Evolutionary conservation across 495 filamentous ascomycete genomes (phyloP).

Genomic region (Penicillium arizonense): DNA sequence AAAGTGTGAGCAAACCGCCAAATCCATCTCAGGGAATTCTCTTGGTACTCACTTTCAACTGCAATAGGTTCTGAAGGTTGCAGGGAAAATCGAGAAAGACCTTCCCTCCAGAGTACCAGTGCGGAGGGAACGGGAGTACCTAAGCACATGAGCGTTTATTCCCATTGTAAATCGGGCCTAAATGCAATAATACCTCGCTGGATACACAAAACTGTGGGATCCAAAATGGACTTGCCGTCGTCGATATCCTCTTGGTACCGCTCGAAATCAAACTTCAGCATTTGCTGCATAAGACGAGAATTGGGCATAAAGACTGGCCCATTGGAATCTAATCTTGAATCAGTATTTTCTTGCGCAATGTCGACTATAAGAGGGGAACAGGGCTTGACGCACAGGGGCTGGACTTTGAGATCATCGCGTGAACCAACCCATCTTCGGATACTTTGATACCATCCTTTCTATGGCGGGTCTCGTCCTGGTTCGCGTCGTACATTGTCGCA

Average conservation of each 20-base stretch:
- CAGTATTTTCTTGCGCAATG: background rate
- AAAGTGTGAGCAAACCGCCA: background rate
- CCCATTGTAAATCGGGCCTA: background rate
- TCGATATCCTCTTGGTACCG: conserved; percentile 1
- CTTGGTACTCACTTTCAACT: conserved; percentile 1
- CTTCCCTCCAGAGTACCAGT: conserved; percentile 3
- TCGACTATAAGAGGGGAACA: background rate
- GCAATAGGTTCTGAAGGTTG: conserved; percentile 1
- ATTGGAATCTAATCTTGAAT: conserved; percentile 4
- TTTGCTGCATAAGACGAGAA: conserved; percentile 8
- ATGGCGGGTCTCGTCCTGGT: conserved; percentile 4
- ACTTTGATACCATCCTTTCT: conserved; percentile 5
- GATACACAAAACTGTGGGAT: conserved; percentile 2
- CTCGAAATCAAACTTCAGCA: conserved; percentile 6
- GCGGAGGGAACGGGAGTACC: conserved; percentile 2
- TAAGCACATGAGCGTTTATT: background rate
- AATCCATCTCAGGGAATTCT: background rate
- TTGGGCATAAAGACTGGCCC: conserved; percentile 8
- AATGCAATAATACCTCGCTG: background rate
- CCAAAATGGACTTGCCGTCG: background rate
- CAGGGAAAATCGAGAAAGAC: conserved; percentile 3
- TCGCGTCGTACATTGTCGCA: conserved; percentile 4
- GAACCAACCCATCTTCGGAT: conserved; percentile 3
- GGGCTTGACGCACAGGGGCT: conserved; percentile 3
- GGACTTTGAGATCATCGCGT: conserved; percentile 1